Evolutionary conservation across 441 rosid species (phyloP).

Genomic region (Erysimum cheiri): DNA sequence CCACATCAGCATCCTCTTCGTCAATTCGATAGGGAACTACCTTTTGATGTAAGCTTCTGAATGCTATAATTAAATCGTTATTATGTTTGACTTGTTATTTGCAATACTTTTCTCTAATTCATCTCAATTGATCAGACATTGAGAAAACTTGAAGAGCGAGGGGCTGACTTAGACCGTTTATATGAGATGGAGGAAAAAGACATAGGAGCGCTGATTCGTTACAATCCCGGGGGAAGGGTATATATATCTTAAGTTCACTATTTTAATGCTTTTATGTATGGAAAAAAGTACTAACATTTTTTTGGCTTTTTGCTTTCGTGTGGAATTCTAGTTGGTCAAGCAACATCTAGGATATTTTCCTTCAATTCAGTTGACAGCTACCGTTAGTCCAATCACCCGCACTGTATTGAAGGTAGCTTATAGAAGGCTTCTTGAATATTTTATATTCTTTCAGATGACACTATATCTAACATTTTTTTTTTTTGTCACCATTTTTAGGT

Average conservation of each 20-base stretch:
- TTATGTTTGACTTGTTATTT: constrained; percentile 21
- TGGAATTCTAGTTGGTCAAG: constrained; percentile 77
- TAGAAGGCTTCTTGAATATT: constrained; percentile 30
- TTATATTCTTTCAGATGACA: constrained; percentile 20
- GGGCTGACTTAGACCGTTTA: constrained; percentile 84
- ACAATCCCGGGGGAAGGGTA: constrained; percentile 97
- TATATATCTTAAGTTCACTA: constrained; percentile 31
- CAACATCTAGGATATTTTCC: constrained; percentile 91
- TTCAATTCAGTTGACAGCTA: constrained; percentile 80
- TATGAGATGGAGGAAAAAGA: constrained; percentile 98
- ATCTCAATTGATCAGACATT: constrained; percentile 61
- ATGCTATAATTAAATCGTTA: background rate
- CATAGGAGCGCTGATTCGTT: constrained; percentile 93
- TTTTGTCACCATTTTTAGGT: constrained; percentile 58
- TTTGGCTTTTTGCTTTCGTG: constrained; percentile 35
- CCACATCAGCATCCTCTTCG: constrained; percentile 98
- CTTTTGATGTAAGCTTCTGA: constrained; percentile 71
- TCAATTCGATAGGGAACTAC: constrained; percentile 92
- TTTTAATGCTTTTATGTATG: constrained; percentile 23
- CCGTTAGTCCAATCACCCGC: constrained; percentile 98
- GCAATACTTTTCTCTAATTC: constrained; percentile 26
- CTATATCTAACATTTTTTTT: constrained; percentile 21
- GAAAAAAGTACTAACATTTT: constrained; percentile 29
- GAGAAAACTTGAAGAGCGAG: constrained; percentile 98
- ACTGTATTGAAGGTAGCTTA: constrained; percentile 91